Percentiles rank a stretch among this genome's conserved stretches.
These are phyloP conservation scores for Pyrus bretschneideri DNA, from an alignment of 306 rosid species.

Conservation along the genomic window DNA sequence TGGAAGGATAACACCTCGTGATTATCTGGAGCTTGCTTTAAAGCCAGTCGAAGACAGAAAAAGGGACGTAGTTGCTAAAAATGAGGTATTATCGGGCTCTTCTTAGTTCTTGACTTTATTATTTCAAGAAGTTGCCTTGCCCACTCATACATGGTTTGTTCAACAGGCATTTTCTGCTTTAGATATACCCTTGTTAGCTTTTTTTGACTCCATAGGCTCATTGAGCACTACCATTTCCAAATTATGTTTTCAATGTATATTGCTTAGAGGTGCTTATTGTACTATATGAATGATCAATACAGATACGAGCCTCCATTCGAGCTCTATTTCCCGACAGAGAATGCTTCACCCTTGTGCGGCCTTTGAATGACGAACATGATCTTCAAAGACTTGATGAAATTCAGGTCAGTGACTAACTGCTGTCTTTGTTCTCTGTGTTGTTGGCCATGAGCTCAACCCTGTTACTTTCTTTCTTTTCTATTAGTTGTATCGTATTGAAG, in stretches of 20 bases:
- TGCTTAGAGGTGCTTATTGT: slow-evolving; percentile 25
- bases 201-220: neutral
- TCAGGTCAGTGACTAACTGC: slow-evolving; percentile 34
- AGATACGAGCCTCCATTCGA: slow-evolving; percentile 91
- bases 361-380: slow-evolving; percentile 78
- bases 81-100: slow-evolving; percentile 51
- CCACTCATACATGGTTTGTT: neutral
- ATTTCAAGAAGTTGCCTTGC: neutral
- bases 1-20: slow-evolving; percentile 90
- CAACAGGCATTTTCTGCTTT: neutral
- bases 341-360: slow-evolving; percentile 91
- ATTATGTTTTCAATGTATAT: neutral
- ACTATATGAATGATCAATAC: slow-evolving; percentile 12
- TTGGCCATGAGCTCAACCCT: neutral
- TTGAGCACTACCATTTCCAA: neutral
- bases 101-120: neutral
- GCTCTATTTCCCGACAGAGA: slow-evolving; percentile 96
- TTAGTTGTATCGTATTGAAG: slow-evolving; percentile 9
- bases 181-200: neutral
- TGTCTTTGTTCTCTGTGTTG: neutral
- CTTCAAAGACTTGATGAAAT: slow-evolving; percentile 87
- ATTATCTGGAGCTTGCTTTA: slow-evolving; percentile 82
- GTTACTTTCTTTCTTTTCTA: neutral
- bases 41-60: slow-evolving; percentile 71
- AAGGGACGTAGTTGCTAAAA: slow-evolving; percentile 64